A percentile compares a stretch with the other conserved stretches of the same genome.
phyloP scores from a whole-genome alignment of 371 early-diverging fungal species.

The Mucor racemosus region DNA sequence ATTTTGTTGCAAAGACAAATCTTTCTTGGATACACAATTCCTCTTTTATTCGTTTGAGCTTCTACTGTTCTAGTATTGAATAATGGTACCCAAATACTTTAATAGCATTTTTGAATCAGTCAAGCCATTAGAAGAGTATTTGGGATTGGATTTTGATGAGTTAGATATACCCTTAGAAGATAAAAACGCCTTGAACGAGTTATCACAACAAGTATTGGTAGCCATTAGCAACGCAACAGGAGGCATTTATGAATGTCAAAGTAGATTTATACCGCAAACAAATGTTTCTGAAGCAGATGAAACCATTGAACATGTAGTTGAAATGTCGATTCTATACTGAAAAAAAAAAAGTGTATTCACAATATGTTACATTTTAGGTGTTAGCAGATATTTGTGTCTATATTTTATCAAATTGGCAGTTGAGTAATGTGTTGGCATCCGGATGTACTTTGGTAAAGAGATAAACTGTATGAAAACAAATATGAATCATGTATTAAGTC shows the following conservation, averaged over 20 bases:
- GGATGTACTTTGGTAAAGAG: constrained; percentile 1
- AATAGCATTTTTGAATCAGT: neutral
- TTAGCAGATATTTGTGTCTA: constrained; percentile 1
- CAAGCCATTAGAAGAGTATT: constrained; percentile 4
- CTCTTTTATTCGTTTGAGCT: no score
- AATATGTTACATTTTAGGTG: neutral
- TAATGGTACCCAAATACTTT: constrained; percentile 5
- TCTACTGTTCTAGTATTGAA: neutral
- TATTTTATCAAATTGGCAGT: neutral
- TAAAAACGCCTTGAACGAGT: constrained; percentile 1
- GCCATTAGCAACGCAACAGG: neutral
- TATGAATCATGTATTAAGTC: neutral
- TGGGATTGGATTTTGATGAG: neutral
- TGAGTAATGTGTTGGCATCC: neutral
- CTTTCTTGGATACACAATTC: no score
- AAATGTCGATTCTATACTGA: neutral
- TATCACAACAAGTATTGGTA: neutral
- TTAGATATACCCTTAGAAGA: neutral
- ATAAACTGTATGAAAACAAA: neutral
- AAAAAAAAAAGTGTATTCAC: neutral
- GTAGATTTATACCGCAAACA: neutral
- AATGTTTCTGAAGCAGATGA: no score
- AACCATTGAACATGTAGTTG: neutral
- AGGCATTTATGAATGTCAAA: neutral
- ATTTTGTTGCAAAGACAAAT: neutral